Base-by-base conservation (phyloP, 257 asterid genomes). In the Nicotiana tomentosiformis region DNA sequence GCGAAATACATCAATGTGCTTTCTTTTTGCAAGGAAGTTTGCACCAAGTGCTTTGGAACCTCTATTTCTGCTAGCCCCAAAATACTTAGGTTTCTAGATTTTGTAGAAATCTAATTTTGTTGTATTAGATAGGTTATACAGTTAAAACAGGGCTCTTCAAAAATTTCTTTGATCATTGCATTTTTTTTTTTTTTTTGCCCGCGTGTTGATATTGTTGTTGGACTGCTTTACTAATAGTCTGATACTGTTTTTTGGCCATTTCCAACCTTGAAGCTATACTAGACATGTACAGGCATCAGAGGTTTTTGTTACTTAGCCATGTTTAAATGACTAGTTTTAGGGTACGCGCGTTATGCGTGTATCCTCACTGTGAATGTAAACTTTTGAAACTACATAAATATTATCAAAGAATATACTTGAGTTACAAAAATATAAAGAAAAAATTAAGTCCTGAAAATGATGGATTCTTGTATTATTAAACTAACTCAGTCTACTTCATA, bases 11-110 rank as follows among this genome's bases (percentile, higher is more conserved):
- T 56, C 91, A 12, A 15, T 68, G 64, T 90, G 92, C 72, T 77
- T 9, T 84, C 86, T 90, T 58, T 90, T 90, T n/a, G 91, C 90
- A 3, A 88, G 92, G 82, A 90, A 90, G 84, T 88, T 90, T 66
- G 87, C 92, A 77, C 92, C 90, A 3, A 88, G 89, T 55, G 85
- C 91, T 29, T 85, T 90, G 87, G 81, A 88, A 82, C 88, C 88
- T 62, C 83, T 90, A 77, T 85, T 90, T 87, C 51, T 85, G 72
- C 84, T 88, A 81, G 91, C 89, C 14, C 91, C 91, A 14, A 90
- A 85, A 72, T 90, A 83, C 69, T 60, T 90, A n/a, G 92, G 90
- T 66, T 90, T 85, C 62, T 90, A 69, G 65, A 32, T 18, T 43
- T 43, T 8, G 78, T n/a, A 6, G 77, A 23, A 7, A 4, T 74